phyloP scores from a whole-genome alignment of 768 basidiomycete genomes.

The Trichaptum fuscoviolaceum region DNA sequence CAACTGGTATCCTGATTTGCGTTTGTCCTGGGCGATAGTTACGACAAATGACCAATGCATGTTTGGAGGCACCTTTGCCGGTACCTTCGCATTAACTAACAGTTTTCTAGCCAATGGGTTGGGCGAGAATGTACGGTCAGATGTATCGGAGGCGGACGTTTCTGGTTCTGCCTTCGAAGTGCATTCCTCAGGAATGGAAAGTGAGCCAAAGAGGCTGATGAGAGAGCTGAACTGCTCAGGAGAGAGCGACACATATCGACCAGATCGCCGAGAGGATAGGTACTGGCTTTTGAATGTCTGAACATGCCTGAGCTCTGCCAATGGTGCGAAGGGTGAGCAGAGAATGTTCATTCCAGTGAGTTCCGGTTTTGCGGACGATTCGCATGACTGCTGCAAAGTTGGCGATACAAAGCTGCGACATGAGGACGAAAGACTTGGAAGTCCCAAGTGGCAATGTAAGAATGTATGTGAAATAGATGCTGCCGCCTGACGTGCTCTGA shows the following conservation, averaged over 20 bases:
- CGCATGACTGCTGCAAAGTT: not conserved
- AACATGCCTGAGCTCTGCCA: not conserved
- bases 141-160: conserved; percentile 6
- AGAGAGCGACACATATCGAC: not conserved
- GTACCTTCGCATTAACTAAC: not conserved
- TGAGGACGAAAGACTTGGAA: not conserved
- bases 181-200: conserved; percentile 29
- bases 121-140: conserved; percentile 21
- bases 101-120: conserved; percentile 2
- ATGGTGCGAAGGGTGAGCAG: not conserved
- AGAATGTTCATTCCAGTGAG: too few relatives aligned
- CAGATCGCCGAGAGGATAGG: not conserved
- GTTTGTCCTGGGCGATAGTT: conserved; percentile 42
- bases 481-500: not conserved
- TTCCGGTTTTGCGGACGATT: not conserved
- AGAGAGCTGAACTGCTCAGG: conserved; percentile 34
- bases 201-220: conserved; percentile 44
- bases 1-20: conserved; percentile 23
- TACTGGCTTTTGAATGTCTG: not conserved
- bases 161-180: not conserved
- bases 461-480: not conserved
- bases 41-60: conserved; percentile 48
- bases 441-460: not conserved
- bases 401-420: not conserved
- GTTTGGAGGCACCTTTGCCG: conserved; percentile 8